phyloP scores from a whole-genome alignment of 441 rosid genomes.

The Aleurites moluccanus region DNA sequence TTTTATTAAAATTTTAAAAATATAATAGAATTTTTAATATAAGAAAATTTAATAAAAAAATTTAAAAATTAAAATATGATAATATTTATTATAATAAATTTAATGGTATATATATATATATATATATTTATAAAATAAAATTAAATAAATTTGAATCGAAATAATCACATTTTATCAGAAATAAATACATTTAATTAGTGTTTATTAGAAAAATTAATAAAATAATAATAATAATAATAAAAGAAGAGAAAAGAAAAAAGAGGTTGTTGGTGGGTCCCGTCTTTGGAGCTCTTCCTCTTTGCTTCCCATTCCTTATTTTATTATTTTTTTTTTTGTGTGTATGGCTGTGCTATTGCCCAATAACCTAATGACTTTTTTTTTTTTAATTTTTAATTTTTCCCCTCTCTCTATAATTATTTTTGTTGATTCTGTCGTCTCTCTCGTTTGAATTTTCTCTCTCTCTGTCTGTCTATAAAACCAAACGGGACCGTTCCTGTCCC shows the following conservation, averaged over 20 bases:
- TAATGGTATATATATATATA: no score
- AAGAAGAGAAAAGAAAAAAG: not conserved
- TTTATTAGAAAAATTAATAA: not conserved
- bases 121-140: no score
- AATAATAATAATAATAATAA: not conserved
- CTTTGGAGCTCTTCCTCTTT: not conserved
- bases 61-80: no score
- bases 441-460: not conserved
- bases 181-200: no score
- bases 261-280: not conserved
- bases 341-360: conserved; percentile 23
- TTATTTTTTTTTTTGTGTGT: not conserved
- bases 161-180: no score
- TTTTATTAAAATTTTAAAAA: no score
- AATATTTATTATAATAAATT: no score
- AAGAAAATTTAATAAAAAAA: no score
- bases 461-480: not conserved
- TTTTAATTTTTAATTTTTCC: not conserved
- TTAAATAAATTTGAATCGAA: no score
- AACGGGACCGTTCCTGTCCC: not conserved
- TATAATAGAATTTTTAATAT: no score
- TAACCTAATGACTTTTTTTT: conserved; percentile 11
- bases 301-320: not conserved
- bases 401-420: not conserved
- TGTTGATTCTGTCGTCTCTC: not conserved